Base-by-base conservation (phyloP, 164 flowering plant genomes). In the Saururus chinensis region DNA sequence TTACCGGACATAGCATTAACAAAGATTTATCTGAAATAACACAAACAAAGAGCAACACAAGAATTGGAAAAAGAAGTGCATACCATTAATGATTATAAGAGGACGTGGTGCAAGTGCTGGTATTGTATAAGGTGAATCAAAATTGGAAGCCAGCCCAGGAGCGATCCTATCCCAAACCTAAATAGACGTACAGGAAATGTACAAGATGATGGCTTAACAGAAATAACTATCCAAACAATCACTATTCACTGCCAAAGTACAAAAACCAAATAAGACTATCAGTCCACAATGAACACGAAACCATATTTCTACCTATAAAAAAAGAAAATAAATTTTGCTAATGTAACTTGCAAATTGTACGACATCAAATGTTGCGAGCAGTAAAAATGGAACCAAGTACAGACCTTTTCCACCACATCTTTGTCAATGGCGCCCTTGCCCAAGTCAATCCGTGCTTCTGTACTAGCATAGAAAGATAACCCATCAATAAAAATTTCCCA, bases 91-190 rank as follows among this genome's bases (percentile, higher is more conserved):
- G 71, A 95, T 79, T 60, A 89, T 74, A 66, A 89, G 79, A 54
- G 99, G 98, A 7, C 99, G 90, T 52, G 92, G 96, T 37, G 95
- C 87, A 73, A 91, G 89, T 22, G 71, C 66, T 65, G 95, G 95
- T 67, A 88, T 21, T 51, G 97, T 77, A 75, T 79, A 74, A 41
- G 92, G 95, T 41, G 95, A 65, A 71, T 95, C 99, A 69, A 95
- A 91, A 8, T 70, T 22, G 41, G 87, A 81, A 23, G 81, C 88
- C 48, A 95, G 75, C 58, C 96, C 96, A 58, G 97, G 96, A 63
- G 96, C 93, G 57, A 91, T 89, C 71, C 80, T 78, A 67, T 84
- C 80, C 97, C 97, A 95, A 0, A 91, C 98, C 97, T 90, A 45
- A 12, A 30, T 6, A 30, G 37, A 81, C n/a, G n/a, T n/a, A n/a